Evolutionary conservation across 495 filamentous ascomycete genomes (phyloP).

Genomic region (Rostrohypoxylon terebratum): DNA sequence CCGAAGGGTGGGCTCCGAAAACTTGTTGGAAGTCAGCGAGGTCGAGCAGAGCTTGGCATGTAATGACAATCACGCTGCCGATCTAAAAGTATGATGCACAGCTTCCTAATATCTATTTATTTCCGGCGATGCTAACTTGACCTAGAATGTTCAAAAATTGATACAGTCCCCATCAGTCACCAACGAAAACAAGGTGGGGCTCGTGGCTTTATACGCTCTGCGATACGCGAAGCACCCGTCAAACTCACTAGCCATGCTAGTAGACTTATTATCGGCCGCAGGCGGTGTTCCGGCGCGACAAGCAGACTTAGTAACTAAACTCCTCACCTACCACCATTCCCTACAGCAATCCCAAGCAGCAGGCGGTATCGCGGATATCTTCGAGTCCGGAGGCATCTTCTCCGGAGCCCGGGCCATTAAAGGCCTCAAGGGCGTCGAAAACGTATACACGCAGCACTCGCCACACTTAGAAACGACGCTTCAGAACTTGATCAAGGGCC

Average conservation of each 20-base stretch:
- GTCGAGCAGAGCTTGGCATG: slow-evolving; percentile 96
- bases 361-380: slow-evolving; percentile 86
- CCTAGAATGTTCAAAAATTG: slow-evolving; percentile 82
- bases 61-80: slow-evolving; percentile 90
- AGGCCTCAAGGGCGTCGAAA: slow-evolving; percentile 95
- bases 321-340: slow-evolving; percentile 85
- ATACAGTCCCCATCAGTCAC: slow-evolving; percentile 81
- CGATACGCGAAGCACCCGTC: slow-evolving; percentile 89
- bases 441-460: slow-evolving; percentile 98
- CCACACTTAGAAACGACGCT: slow-evolving; percentile 87
- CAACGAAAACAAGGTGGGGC: slow-evolving; percentile 80
- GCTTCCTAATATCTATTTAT: background rate
- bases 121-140: slow-evolving; percentile 7
- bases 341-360: slow-evolving; percentile 77
- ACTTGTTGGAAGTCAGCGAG: slow-evolving; percentile 91
- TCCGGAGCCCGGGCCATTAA: slow-evolving; percentile 91
- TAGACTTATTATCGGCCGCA: slow-evolving; percentile 84
- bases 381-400: slow-evolving; percentile 92
- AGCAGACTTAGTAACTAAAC: slow-evolving; percentile 77
- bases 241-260: slow-evolving; percentile 80
- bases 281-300: slow-evolving; percentile 77
- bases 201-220: slow-evolving; percentile 92
- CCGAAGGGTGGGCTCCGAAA: slow-evolving; percentile 83
- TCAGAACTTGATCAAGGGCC: slow-evolving; percentile 91
- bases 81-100: slow-evolving; percentile 74